Conservation (phyloP, 2,329 filamentous ascomycete genomes). For the Aureobasidium sp. region DNA sequence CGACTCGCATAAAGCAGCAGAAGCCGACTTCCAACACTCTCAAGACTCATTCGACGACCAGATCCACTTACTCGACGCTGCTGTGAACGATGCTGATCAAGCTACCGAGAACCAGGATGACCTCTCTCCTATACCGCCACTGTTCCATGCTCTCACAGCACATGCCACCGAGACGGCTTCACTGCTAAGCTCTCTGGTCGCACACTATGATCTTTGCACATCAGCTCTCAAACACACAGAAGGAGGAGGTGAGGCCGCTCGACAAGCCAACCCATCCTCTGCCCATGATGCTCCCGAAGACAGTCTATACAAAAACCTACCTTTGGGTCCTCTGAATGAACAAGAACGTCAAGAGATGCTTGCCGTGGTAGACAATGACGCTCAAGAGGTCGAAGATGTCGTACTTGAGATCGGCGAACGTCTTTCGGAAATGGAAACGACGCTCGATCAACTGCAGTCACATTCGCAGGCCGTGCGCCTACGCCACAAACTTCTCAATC, state of each 20-base stretch:
- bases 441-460: conserved; percentile 54
- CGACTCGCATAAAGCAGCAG: conserved; percentile 60
- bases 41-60: conserved; percentile 58
- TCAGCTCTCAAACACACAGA: conserved; percentile 87
- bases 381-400: conserved; percentile 54
- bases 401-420: conserved; percentile 63
- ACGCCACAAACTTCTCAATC: conserved; percentile 50
- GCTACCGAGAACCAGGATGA: conserved; percentile 24
- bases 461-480: conserved; percentile 52
- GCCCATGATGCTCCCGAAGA: conserved; percentile 53
- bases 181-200: conserved; percentile 69
- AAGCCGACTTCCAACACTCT: conserved; percentile 47
- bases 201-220: conserved; percentile 88
- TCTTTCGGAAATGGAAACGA: conserved; percentile 66
- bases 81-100: conserved; percentile 19
- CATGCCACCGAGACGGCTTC: conserved; percentile 78
- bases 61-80: conserved; percentile 15
- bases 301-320: conserved; percentile 45
- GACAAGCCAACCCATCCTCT: conserved; percentile 24
- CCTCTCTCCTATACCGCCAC: conserved; percentile 34
- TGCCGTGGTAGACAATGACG: conserved; percentile 65
- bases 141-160: conserved; percentile 52
- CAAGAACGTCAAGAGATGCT: conserved; percentile 78
- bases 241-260: conserved; percentile 42
- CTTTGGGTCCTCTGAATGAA: conserved; percentile 57